phyloP scores from a whole-genome alignment of 768 basidiomycete genomes.

The Daedalea quercina region DNA sequence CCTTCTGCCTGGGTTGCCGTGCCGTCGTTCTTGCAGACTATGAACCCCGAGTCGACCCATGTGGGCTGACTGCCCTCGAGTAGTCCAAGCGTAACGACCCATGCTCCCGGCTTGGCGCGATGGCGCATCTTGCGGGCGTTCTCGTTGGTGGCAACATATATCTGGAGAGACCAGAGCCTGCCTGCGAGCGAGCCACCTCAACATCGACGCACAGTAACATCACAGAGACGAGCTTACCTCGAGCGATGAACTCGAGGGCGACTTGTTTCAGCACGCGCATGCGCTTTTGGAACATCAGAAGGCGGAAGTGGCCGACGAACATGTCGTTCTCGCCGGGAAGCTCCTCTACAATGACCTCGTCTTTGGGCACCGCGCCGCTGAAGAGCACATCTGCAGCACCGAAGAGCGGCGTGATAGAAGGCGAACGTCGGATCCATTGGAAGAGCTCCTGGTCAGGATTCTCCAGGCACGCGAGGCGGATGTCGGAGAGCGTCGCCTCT shows the following conservation, averaged over 20 bases:
- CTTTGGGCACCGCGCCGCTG: constrained; percentile 24
- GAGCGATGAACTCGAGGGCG: constrained; percentile 61
- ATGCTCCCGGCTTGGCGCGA: constrained; percentile 13
- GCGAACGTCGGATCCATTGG: constrained; percentile 47
- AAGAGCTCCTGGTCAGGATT: constrained; percentile 57
- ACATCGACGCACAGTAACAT: not conserved
- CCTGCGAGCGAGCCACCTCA: constrained; percentile 23
- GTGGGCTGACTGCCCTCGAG: constrained; percentile 53
- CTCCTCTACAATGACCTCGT: constrained; percentile 49
- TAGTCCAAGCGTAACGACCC: constrained; percentile 44
- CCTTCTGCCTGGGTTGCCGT: constrained; percentile 15
- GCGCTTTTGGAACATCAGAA: constrained; percentile 62
- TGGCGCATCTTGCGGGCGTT: not conserved
- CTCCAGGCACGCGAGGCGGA: constrained; percentile 60
- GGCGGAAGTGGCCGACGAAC: constrained; percentile 46
- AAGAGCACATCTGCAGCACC: constrained; percentile 44
- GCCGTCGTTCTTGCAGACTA: constrained; percentile 29
- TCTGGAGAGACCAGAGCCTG: constrained; percentile 48
- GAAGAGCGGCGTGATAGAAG: constrained; percentile 45
- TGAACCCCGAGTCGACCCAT: constrained; percentile 45
- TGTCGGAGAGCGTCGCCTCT: constrained; percentile 42
- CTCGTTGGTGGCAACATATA: constrained; percentile 21
- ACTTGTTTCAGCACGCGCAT: constrained; percentile 59
- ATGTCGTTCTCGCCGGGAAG: constrained; percentile 35
- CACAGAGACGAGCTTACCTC: constrained; percentile 26